Percentiles rank a stretch among this genome's conserved stretches.
These are phyloP conservation scores for Nakaseomyces glabratus DNA, from an alignment of 1,139 yeast genomes.

Conservation along the genomic window DNA sequence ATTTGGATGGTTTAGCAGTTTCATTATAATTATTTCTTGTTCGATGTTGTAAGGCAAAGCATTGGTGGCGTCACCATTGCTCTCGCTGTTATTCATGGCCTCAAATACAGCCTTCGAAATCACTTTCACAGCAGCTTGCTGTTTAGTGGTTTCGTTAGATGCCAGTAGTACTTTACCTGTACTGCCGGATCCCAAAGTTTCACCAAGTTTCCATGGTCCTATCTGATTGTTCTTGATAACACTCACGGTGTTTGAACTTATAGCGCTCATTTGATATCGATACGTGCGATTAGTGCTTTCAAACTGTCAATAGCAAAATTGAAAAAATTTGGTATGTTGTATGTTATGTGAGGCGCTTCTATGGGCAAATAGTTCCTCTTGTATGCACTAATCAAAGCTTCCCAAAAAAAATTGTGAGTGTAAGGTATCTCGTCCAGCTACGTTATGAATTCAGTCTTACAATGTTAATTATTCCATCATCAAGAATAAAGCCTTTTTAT, in stretches of 20 bases:
- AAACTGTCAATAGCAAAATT: background rate
- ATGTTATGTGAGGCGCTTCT: too few relatives aligned
- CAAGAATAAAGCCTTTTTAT: too few relatives aligned
- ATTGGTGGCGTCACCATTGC: conserved; percentile 31
- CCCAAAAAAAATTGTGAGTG: too few relatives aligned
- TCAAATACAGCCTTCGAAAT: conserved; percentile 74
- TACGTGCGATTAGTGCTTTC: conserved; percentile 4
- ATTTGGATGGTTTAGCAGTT: conserved; percentile 83
- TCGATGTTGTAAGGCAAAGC: conserved; percentile 87
- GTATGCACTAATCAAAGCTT: too few relatives aligned
- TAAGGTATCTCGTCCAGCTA: too few relatives aligned
- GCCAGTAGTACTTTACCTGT: conserved; percentile 93
- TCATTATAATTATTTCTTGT: conserved; percentile 88
- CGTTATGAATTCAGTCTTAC: too few relatives aligned
- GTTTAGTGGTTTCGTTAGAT: conserved; percentile 72
- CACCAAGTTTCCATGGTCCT: conserved; percentile 96
- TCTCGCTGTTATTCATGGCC: conserved; percentile 13
- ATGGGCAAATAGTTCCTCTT: too few relatives aligned
- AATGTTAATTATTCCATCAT: too few relatives aligned
- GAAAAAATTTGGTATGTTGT: too few relatives aligned
- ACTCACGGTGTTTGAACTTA: conserved; percentile 14
- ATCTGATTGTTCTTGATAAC: conserved; percentile 37
- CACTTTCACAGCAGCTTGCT: conserved; percentile 92
- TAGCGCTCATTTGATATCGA: conserved; percentile 13
- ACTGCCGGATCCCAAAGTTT: conserved; percentile 90